These are phyloP conservation scores for Piromyces finnis DNA, from an alignment of 192 early-diverging fungal genomes.

Conservation along the genomic window DNA sequence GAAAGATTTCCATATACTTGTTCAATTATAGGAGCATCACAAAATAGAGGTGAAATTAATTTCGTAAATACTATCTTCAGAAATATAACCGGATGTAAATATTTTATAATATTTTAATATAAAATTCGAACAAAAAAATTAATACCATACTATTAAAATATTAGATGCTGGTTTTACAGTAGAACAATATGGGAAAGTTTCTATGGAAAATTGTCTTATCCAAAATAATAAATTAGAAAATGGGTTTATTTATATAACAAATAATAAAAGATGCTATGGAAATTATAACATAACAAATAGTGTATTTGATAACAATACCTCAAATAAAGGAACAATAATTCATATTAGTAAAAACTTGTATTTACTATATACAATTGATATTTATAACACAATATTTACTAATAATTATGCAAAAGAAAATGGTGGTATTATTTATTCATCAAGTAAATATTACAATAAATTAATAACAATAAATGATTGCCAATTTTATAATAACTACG, in stretches of 20 bases:
- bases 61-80: no score
- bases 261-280: not conserved
- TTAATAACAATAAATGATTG: not conserved
- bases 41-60: no score
- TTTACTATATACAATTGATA: not conserved
- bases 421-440: not conserved
- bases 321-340: not conserved
- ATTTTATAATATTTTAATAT: no score
- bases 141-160: no score
- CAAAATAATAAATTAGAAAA: not conserved
- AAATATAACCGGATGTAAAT: no score
- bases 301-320: not conserved
- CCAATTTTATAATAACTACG: not conserved
- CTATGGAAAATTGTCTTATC: not conserved
- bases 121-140: no score
- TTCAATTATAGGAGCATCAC: no score
- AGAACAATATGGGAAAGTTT: no score
- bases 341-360: not conserved
- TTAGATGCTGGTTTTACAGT: no score
- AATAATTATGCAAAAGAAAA: not conserved
- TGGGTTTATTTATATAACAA: not conserved
- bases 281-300: not conserved
- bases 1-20: no score
- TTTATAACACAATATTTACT: not conserved
- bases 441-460: not conserved